Percentiles rank a stretch among this genome's conserved stretches.
Conservation (phyloP, 192 early-diverging fungal genomes). For the Lunasporangiospora selenospora region DNA sequence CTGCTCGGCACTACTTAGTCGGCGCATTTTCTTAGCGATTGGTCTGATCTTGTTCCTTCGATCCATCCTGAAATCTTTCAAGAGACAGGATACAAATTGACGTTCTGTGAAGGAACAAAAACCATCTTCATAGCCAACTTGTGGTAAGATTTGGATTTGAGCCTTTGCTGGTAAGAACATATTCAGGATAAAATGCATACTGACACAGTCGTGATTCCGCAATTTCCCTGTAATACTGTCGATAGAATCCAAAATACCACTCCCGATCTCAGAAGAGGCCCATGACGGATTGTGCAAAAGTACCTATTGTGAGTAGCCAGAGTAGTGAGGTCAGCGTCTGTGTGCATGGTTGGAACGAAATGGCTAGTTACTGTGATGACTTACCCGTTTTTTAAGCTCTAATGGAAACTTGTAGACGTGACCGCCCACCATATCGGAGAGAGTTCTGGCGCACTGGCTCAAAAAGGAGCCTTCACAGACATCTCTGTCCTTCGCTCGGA, state of each 20-base stretch:
- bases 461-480: constrained; percentile 12
- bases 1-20: constrained; percentile 24
- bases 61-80: constrained; percentile 26
- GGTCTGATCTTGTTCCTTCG: constrained; percentile 12
- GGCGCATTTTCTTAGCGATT: constrained; percentile 14
- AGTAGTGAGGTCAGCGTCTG: constrained; percentile 19
- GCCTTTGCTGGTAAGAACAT: constrained; percentile 20
- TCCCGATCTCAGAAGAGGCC: constrained; percentile 19
- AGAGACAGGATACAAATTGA: constrained; percentile 18
- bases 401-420: constrained; percentile 27
- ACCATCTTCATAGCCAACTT: constrained; percentile 19
- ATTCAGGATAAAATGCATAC: constrained; percentile 22
- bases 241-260: constrained; percentile 19
- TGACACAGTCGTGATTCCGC: constrained; percentile 12
- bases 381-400: constrained; percentile 25
- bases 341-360: constrained; percentile 9
- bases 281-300: constrained; percentile 15
- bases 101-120: constrained; percentile 22
- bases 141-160: constrained; percentile 28
- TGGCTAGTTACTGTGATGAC: constrained; percentile 13
- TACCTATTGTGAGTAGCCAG: constrained; percentile 5
- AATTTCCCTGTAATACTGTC: constrained; percentile 14
- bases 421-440: constrained; percentile 23
- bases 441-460: constrained; percentile 16
- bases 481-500: constrained; percentile 19